Conservation (phyloP, 2,329 filamentous ascomycete species). For the Thielaviopsis punctulata region DNA sequence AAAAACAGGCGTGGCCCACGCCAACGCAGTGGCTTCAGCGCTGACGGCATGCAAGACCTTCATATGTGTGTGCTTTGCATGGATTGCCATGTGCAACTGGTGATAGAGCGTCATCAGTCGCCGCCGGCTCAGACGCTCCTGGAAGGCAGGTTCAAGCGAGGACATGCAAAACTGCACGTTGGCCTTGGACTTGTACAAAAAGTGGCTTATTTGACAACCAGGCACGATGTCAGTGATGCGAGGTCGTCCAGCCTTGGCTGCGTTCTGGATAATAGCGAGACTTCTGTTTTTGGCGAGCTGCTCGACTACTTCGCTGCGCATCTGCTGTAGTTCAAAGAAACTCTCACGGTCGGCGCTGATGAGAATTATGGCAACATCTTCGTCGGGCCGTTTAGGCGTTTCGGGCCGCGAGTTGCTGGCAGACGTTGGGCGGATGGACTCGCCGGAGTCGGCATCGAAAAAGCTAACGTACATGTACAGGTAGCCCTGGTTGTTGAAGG, state of each 20-base stretch:
- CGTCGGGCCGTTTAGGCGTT: conserved; percentile 38
- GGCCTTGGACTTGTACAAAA: conserved; percentile 82
- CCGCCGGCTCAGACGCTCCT: conserved; percentile 38
- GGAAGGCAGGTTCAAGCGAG: conserved; percentile 54
- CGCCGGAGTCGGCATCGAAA: conserved; percentile 40
- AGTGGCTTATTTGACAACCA: conserved; percentile 69
- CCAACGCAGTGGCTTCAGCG: conserved; percentile 61
- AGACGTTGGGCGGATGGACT: not conserved
- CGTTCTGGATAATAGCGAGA: conserved; percentile 55
- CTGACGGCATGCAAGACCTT: conserved; percentile 72
- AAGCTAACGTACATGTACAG: conserved; percentile 99
- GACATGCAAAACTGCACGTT: conserved; percentile 97
- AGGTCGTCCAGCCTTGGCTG: conserved; percentile 55
- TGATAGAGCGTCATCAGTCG: conserved; percentile 74
- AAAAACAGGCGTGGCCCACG: conserved; percentile 81
- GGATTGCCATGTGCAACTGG: conserved; percentile 67
- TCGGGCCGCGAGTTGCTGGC: not conserved
- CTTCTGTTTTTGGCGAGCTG: conserved; percentile 62
- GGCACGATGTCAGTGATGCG: conserved; percentile 59
- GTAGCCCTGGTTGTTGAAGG: conserved; percentile 93
- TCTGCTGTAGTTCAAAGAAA: conserved; percentile 74
- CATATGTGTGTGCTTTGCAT: conserved; percentile 65
- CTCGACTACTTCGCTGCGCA: conserved; percentile 43
- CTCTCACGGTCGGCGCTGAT: conserved; percentile 87
- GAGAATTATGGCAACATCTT: conserved; percentile 78